phyloP scores from a whole-genome alignment of 306 rosid species.

The Gastrolobium villosum region DNA sequence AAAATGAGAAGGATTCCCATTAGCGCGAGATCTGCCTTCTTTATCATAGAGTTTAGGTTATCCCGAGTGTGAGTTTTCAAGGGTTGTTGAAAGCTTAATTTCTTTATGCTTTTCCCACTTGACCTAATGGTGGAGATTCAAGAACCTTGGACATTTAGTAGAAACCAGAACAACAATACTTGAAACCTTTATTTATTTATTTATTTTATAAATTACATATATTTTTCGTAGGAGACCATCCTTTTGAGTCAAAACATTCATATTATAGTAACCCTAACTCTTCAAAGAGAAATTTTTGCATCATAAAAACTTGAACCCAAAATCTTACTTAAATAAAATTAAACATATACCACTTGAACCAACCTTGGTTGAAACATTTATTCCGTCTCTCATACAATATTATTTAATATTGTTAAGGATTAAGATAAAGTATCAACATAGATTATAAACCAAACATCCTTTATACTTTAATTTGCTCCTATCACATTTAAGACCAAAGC shows the following conservation, averaged over 20 bases:
- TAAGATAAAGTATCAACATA: constrained; percentile 6
- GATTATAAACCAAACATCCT: not conserved
- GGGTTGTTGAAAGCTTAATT: constrained; percentile 16
- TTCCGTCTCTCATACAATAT: not conserved
- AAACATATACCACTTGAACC: too few species aligned
- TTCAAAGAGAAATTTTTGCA: too few species aligned
- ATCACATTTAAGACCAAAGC: not conserved
- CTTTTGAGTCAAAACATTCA: too few species aligned
- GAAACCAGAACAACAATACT: too few species aligned
- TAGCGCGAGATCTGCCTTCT: not conserved
- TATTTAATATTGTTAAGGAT: not conserved
- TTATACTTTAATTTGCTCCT: not conserved
- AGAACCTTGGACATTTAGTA: not conserved
- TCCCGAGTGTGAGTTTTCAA: not conserved
- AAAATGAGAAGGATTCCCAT: not conserved
- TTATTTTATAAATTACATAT: too few species aligned
- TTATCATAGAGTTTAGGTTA: not conserved
- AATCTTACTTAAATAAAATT: too few species aligned
- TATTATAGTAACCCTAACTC: too few species aligned
- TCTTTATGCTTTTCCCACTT: not conserved
- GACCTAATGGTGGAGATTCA: not conserved
- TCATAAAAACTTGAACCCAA: too few species aligned
- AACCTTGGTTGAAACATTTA: not conserved
- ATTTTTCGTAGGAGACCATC: too few species aligned
- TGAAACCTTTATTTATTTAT: too few species aligned